Evolutionary conservation across 2,329 filamentous ascomycete species (phyloP).

Genomic region (Sporothrix brasiliensis): DNA sequence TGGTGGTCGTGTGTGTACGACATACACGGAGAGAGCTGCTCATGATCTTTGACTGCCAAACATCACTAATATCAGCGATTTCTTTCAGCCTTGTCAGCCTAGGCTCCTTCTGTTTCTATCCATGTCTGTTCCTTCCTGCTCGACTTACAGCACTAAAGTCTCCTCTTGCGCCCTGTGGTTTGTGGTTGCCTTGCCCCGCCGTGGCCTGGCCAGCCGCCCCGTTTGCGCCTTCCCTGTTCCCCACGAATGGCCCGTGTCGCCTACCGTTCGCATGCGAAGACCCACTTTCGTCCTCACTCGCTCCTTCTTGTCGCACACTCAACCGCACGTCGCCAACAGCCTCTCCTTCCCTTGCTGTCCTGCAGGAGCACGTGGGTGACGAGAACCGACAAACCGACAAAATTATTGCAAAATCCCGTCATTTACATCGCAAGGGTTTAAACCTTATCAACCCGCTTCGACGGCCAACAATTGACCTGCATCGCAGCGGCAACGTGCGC

Average conservation of each 20-base stretch:
- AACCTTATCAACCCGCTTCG: background rate
- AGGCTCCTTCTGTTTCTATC: background rate
- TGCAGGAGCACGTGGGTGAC: background rate
- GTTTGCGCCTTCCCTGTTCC: constrained; percentile 12
- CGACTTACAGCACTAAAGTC: background rate
- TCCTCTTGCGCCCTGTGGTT: constrained; percentile 6
- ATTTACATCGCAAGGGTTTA: too few relatives aligned
- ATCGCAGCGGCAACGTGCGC: background rate
- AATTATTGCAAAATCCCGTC: background rate
- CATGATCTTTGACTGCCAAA: background rate
- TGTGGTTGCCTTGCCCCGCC: constrained; percentile 25
- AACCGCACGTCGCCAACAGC: background rate
- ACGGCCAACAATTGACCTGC: background rate
- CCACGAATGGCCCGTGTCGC: constrained; percentile 3
- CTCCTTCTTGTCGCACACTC: constrained; percentile 16
- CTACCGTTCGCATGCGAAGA: background rate
- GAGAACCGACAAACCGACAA: background rate
- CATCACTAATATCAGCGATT: background rate
- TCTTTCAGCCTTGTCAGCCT: constrained; percentile 27
- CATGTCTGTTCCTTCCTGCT: background rate
- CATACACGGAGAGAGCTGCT: background rate
- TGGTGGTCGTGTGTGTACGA: background rate
- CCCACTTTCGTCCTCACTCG: background rate
- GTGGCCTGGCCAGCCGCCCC: background rate
- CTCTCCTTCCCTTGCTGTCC: constrained; percentile 6